Base-by-base conservation (phyloP, 768 basidiomycete species). In the Xerocomellus intermedius region DNA sequence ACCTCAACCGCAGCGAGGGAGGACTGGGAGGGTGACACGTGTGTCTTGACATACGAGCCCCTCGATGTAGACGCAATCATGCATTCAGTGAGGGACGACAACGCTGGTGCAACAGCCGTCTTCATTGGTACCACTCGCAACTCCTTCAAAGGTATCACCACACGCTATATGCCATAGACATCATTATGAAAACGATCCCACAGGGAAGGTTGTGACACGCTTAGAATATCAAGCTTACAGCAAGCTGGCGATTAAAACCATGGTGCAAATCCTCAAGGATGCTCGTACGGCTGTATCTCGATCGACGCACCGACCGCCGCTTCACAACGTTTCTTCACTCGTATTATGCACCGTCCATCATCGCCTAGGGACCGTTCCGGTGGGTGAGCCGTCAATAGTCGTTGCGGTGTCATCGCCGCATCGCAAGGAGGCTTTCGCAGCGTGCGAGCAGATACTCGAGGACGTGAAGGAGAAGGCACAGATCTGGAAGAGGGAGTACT, bases 401-500 rank as follows among this genome's bases (percentile, higher is more conserved):
- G 85, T 95, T 55, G 87, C 88, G 1, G 91, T 93, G 5, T 87
- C 90, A 3, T 86, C 88, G 12, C 87, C 91, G 8, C 92, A 94
- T 70, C 81, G 93, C 32, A 85, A 83, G 61, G 90, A 91, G 65
- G 86, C 89, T 8, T 93, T 94, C 66, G 70, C 77, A 48, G 86
- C 84, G 17, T 91, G 89, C 68, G 91, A 94, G 70, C 82, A 75
- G 62, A 83, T 94, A 55, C 77, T 96, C n/a, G 94, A 96, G 69
- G 80, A 85, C 54, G 86, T 95, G 52, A 96, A 96, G 75, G 73
- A 72, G 56, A 86, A 82, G 64, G 91, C 80, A 39, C 92, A 91
- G 70, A 88, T 95, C 59, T 96, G 94, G 94, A 95, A 96, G 75
- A 74, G 89, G 63, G 94, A 95, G 67, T 90, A 82, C 64, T 95